Conservation (phyloP, 768 basidiomycete species). For the Xerocomus brunneocitrinus region DNA sequence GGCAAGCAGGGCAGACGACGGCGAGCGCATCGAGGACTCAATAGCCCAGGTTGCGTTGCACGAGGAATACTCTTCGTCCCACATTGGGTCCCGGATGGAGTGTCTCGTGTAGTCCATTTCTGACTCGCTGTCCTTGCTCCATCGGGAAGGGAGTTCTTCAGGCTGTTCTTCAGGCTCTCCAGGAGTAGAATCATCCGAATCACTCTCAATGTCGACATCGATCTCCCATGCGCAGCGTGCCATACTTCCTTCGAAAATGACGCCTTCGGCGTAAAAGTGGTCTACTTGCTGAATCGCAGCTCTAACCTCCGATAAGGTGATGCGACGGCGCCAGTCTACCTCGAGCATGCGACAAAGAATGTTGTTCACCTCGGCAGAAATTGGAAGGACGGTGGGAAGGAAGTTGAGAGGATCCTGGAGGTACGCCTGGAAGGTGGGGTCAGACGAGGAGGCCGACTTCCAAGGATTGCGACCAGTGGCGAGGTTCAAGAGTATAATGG, state of each 20-base stretch:
- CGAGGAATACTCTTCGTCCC: constrained; percentile 36
- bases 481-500: constrained; percentile 94
- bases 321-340: constrained; percentile 56
- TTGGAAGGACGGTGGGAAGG: constrained; percentile 80
- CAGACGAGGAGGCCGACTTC: constrained; percentile 78
- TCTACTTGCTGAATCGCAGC: constrained; percentile 50
- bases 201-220: constrained; percentile 59
- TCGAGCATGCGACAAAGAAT: constrained; percentile 72
- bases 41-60: constrained; percentile 54
- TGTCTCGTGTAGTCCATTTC: constrained; percentile 33
- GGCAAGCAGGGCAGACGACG: constrained; percentile 35
- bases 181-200: constrained; percentile 53
- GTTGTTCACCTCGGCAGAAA: constrained; percentile 68
- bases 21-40: constrained; percentile 48
- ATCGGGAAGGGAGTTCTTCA: constrained; percentile 45
- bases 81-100: constrained; percentile 27
- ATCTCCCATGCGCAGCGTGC: constrained; percentile 77
- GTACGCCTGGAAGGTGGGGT: constrained; percentile 89
- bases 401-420: constrained; percentile 71
- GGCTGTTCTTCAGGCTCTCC: constrained; percentile 36
- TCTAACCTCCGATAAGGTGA: constrained; percentile 47
- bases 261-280: constrained; percentile 70
- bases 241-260: constrained; percentile 76
- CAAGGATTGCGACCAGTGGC: constrained; percentile 94
- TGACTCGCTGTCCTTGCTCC: constrained; percentile 50